phyloP scores from a whole-genome alignment of 106 monocot genomes.

The Phalaenopsis equestris region DNA sequence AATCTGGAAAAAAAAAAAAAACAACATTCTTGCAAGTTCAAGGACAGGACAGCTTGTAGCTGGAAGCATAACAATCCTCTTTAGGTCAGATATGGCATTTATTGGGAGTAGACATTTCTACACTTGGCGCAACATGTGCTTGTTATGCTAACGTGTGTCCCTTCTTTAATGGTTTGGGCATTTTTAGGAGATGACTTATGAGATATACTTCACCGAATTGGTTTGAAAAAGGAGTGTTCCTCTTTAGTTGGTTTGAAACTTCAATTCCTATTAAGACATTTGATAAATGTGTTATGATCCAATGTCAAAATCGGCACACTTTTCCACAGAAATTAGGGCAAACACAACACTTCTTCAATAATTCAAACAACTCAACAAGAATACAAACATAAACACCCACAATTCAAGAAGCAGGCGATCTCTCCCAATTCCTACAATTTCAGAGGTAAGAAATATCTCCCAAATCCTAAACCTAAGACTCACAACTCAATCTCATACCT shows the following conservation, averaged over 20 bases:
- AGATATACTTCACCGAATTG: background rate
- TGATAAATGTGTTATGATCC: background rate
- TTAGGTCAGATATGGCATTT: background rate
- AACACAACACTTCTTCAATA: too few relatives aligned
- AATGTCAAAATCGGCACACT: too few relatives aligned
- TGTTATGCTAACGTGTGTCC: background rate
- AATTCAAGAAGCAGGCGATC: too few relatives aligned
- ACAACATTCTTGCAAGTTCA: background rate
- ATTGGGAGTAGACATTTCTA: background rate
- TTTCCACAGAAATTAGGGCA: too few relatives aligned
- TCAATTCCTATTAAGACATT: background rate
- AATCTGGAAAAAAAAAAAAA: background rate
- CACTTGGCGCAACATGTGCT: background rate
- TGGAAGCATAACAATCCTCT: background rate
- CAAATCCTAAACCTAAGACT: too few relatives aligned
- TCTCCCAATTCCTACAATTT: too few relatives aligned
- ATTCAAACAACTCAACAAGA: too few relatives aligned
- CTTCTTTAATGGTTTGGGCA: background rate
- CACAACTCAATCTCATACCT: too few relatives aligned
- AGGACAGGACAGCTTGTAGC: background rate
- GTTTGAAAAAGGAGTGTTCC: background rate
- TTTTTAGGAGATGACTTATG: background rate
- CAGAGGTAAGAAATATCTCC: too few relatives aligned
- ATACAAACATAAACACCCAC: too few relatives aligned
- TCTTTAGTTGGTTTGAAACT: background rate